phyloP scores from a whole-genome alignment of 208 protist genomes.

The Endotrypanum monterogeii region DNA sequence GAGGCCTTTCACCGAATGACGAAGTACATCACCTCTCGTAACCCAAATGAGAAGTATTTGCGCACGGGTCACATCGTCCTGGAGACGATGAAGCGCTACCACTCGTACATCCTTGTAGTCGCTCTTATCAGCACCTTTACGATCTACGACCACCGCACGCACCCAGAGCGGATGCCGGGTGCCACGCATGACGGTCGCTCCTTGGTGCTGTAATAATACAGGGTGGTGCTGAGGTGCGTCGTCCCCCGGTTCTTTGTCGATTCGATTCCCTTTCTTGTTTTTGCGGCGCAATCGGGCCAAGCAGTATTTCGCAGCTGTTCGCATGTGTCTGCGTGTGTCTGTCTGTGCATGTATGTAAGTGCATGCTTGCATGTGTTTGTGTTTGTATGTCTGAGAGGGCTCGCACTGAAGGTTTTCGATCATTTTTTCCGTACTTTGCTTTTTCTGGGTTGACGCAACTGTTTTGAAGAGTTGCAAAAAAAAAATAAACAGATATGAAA shows the following conservation, averaged over 20 bases:
- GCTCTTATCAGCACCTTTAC: conserved; percentile 62
- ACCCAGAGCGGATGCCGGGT: conserved; percentile 63
- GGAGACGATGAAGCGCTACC: conserved; percentile 82
- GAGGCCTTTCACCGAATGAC: conserved; percentile 86
- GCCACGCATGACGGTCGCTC: conserved; percentile 81
- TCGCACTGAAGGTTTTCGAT: not conserved
- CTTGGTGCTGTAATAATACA: conserved; percentile 60
- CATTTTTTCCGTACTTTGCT: not conserved
- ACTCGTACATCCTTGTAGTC: conserved; percentile 76
- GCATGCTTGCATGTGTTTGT: not conserved
- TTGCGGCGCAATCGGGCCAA: not conserved
- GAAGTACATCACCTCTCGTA: conserved; percentile 86
- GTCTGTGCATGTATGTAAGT: not conserved
- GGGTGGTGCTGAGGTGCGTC: not conserved
- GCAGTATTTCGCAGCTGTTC: not conserved
- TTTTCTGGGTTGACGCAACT: not conserved
- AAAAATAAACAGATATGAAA: not conserved
- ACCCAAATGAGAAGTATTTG: conserved; percentile 86
- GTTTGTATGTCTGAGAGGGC: not conserved
- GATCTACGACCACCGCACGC: conserved; percentile 59
- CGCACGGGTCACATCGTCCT: conserved; percentile 83
- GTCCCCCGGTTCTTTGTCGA: not conserved
- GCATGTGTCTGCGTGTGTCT: not conserved
- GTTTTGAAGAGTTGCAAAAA: not conserved
- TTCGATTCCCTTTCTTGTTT: not conserved